Conservation (phyloP, 306 rosid species). For the Pyrus pyrifolia region DNA sequence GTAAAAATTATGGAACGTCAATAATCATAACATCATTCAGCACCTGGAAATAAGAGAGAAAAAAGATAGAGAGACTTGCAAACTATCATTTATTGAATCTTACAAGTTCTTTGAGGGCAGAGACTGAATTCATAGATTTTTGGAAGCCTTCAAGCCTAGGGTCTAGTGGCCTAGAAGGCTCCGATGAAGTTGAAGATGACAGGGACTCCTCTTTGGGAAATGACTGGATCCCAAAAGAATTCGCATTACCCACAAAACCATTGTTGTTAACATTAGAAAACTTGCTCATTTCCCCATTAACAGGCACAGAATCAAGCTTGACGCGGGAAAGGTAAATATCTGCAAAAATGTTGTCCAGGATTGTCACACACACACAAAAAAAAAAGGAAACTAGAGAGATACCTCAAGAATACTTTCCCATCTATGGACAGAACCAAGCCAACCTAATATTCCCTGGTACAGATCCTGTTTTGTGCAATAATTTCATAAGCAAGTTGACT, state of each 20-base stretch:
- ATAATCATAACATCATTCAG: neutral
- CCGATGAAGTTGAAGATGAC: conserved; percentile 49
- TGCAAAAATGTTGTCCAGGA: conserved; percentile 23
- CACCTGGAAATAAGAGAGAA: neutral
- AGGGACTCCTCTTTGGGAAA: conserved; percentile 52
- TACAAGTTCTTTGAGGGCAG: conserved; percentile 77
- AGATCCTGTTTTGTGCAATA: neutral
- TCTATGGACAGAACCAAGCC: neutral
- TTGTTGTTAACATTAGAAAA: conserved; percentile 50
- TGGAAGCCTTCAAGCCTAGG: conserved; percentile 60
- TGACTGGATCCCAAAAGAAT: conserved; percentile 43
- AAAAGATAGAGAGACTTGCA: neutral
- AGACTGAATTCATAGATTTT: conserved; percentile 51
- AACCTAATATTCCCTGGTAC: neutral
- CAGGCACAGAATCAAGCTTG: conserved; percentile 55
- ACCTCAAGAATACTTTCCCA: neutral
- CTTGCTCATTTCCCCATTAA: conserved; percentile 48
- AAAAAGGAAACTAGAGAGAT: neutral
- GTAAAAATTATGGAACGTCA: conserved; percentile 22
- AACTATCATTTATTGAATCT: conserved; percentile 12
- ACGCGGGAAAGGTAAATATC: conserved; percentile 61
- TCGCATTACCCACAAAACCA: conserved; percentile 37
- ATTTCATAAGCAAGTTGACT: neutral
- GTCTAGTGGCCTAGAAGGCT: conserved; percentile 50
- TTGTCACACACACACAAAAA: conserved; percentile 4